Conservation (phyloP, 305 asterid species). For the Fraxinus albicans region DNA sequence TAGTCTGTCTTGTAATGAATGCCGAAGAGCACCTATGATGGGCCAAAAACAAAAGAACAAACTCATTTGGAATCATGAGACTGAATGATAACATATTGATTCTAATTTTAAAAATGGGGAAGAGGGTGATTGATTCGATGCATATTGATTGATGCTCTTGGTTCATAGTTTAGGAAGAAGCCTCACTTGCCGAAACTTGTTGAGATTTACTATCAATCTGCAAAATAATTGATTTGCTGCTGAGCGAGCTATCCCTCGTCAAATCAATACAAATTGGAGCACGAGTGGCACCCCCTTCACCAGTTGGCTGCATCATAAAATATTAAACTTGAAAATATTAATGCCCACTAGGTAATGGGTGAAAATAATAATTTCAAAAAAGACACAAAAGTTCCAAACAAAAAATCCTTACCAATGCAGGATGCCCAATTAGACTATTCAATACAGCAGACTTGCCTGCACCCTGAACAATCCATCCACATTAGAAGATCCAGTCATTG, state of each 20-base stretch:
- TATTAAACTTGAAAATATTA: neutral
- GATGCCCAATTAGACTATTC: slow-evolving; percentile 61
- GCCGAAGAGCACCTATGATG: slow-evolving; percentile 88
- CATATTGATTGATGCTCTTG: slow-evolving; percentile 7
- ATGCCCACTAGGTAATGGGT: slow-evolving; percentile 6
- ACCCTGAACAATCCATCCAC: slow-evolving; percentile 63
- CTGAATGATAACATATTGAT: neutral
- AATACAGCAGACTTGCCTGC: slow-evolving; percentile 70
- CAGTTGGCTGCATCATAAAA: slow-evolving; percentile 76
- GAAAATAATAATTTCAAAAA: neutral
- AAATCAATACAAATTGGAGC: slow-evolving; percentile 96
- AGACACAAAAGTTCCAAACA: neutral
- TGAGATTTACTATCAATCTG: slow-evolving; percentile 96
- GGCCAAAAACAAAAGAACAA: slow-evolving; percentile 13
- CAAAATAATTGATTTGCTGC: slow-evolving; percentile 82
- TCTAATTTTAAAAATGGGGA: slow-evolving; percentile 2
- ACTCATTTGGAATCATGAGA: slow-evolving; percentile 23
- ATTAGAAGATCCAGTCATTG: slow-evolving; percentile 15
- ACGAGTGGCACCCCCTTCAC: slow-evolving; percentile 99
- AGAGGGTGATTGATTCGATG: slow-evolving; percentile 4
- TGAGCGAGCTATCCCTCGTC: slow-evolving; percentile 77
- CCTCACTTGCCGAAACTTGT: slow-evolving; percentile 90
- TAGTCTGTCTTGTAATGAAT: slow-evolving; percentile 86
- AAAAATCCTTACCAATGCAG: slow-evolving; percentile 64
- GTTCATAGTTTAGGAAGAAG: slow-evolving; percentile 26